A percentile compares a stretch with the other conserved stretches of the same genome.
These are phyloP conservation scores for Gardenia jasminoides DNA, from an alignment of 257 asterid species.

Conservation along the genomic window DNA sequence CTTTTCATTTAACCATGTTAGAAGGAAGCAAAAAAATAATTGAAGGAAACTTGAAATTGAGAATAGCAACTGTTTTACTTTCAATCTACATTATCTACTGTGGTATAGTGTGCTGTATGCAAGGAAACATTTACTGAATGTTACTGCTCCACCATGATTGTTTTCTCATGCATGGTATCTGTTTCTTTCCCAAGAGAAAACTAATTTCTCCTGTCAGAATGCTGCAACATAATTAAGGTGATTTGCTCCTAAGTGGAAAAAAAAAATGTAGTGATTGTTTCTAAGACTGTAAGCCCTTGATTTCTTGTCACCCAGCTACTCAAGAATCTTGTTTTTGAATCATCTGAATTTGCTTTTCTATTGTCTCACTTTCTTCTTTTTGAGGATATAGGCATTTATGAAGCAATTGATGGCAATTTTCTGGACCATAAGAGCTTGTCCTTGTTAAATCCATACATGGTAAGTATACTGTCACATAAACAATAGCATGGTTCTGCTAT, in stretches of 20 bases:
- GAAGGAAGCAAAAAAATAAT: no score
- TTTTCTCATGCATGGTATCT: background rate
- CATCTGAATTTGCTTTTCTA: background rate
- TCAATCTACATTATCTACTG: background rate
- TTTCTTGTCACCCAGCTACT: background rate
- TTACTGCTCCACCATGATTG: background rate
- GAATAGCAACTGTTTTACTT: background rate
- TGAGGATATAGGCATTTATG: conserved; percentile 64
- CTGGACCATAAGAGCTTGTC: conserved; percentile 76
- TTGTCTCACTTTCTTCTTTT: conserved; percentile 7
- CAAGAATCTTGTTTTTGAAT: background rate
- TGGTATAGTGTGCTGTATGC: background rate
- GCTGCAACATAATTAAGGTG: conserved; percentile 6
- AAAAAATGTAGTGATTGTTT: background rate
- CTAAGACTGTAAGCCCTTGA: background rate
- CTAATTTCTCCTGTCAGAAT: background rate
- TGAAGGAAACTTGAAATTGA: background rate
- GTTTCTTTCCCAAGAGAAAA: background rate
- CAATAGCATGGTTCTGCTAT: background rate
- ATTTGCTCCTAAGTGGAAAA: no score
- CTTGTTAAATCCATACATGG: conserved; percentile 87
- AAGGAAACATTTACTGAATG: background rate
- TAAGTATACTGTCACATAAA: conserved; percentile 25
- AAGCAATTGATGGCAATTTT: conserved; percentile 64
- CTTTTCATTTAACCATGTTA: background rate